These are phyloP conservation scores for Sporothrix variecibatus DNA, from an alignment of 2,329 filamentous ascomycete species.

Conservation along the genomic window DNA sequence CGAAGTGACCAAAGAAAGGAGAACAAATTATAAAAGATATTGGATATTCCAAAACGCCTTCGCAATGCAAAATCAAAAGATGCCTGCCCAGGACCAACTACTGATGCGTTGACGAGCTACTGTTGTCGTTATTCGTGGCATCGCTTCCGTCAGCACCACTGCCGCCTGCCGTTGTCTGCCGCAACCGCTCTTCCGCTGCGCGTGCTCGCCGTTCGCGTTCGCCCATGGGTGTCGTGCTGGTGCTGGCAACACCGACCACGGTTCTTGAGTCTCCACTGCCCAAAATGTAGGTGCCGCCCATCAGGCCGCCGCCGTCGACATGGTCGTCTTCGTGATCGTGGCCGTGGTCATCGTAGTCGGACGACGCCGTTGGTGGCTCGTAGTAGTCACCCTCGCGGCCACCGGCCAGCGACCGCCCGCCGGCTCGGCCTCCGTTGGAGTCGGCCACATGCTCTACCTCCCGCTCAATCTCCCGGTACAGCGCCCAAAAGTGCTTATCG, in stretches of 20 bases:
- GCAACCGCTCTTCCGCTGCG: constrained; percentile 69
- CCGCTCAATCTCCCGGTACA: constrained; percentile 82
- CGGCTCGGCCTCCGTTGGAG: constrained; percentile 72
- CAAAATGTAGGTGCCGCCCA: constrained; percentile 75
- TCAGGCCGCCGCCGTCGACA: constrained; percentile 74
- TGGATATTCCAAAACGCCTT: constrained; percentile 3
- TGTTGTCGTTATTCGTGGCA: not conserved
- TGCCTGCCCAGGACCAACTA: not conserved
- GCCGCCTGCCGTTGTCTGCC: constrained; percentile 41
- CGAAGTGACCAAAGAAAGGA: not conserved
- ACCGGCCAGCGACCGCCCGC: constrained; percentile 62
- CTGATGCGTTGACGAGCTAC: not conserved
- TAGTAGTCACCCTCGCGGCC: constrained; percentile 66
- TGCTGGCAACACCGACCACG: constrained; percentile 23
- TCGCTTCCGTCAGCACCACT: constrained; percentile 13
- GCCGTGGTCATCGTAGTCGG: constrained; percentile 42
- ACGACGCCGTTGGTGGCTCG: constrained; percentile 45
- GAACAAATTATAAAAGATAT: not conserved
- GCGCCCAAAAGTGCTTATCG: constrained; percentile 83
- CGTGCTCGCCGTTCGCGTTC: constrained; percentile 74
- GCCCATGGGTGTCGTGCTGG: constrained; percentile 47
- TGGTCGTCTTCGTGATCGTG: constrained; percentile 50
- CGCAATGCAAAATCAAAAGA: not conserved
- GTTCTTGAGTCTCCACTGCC: constrained; percentile 49
- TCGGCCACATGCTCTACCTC: constrained; percentile 69